These are phyloP conservation scores for Thinopyrum obtusiflorum DNA, from an alignment of 202 grass and related monocot species.

Conservation along the genomic window DNA sequence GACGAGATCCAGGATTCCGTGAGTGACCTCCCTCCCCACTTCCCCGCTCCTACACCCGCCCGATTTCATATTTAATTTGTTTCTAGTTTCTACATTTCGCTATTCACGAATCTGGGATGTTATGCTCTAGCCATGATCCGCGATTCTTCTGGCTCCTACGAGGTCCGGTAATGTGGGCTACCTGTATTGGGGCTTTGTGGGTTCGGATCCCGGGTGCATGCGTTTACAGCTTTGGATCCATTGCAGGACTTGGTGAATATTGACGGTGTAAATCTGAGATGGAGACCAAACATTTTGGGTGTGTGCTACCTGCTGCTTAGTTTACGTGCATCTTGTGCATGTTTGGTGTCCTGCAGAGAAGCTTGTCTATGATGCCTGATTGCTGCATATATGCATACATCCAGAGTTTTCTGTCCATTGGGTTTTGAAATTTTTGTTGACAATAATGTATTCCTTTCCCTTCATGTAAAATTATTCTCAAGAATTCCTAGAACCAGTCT, in stretches of 20 bases:
- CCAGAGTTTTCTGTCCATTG: not conserved
- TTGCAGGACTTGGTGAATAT: not conserved
- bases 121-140: not conserved
- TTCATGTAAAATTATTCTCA: not conserved
- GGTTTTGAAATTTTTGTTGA: not conserved
- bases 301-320: not conserved
- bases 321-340: not conserved
- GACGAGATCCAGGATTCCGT: constrained; percentile 98
- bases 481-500: not conserved
- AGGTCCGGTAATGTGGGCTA: not conserved
- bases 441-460: not conserved
- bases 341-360: not conserved
- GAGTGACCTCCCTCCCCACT: constrained; percentile 14
- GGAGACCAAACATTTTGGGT: not conserved
- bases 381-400: not conserved
- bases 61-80: not conserved
- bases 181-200: not conserved
- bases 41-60: not conserved
- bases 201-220: not conserved
- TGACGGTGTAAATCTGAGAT: not conserved
- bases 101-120: not conserved
- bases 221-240: not conserved
- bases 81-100: not conserved
- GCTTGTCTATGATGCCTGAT: not conserved
- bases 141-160: not conserved